These are phyloP conservation scores for Capronia epimyces DNA, from an alignment of 2,329 filamentous ascomycete genomes.

Conservation along the genomic window DNA sequence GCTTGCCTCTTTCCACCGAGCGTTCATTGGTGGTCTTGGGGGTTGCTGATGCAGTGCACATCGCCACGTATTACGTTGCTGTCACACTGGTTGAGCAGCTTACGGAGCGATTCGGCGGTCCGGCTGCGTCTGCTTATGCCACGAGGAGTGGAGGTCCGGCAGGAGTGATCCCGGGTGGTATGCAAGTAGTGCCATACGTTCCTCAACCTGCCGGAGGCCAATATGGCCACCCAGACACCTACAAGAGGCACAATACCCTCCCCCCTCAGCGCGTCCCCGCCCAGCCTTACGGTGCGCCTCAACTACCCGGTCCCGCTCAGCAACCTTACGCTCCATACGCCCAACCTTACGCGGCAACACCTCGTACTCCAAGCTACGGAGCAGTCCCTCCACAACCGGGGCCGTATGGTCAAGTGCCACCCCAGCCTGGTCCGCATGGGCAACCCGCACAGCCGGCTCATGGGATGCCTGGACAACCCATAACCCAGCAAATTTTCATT, in stretches of 20 bases:
- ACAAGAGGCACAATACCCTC: conserved; percentile 62
- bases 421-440: conserved; percentile 55
- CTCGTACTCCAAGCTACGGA: conserved; percentile 67
- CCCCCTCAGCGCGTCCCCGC: conserved; percentile 70
- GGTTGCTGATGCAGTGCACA: conserved; percentile 96
- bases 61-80: conserved; percentile 96
- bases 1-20: conserved; percentile 89
- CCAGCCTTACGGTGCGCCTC: conserved; percentile 56
- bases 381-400: conserved; percentile 73
- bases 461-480: conserved; percentile 70
- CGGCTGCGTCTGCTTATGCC: conserved; percentile 94
- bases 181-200: conserved; percentile 98
- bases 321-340: conserved; percentile 40
- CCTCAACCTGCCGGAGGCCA: conserved; percentile 89
- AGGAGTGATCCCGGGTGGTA: conserved; percentile 88
- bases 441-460: conserved; percentile 63
- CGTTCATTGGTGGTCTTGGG: conserved; percentile 97
- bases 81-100: conserved; percentile 97
- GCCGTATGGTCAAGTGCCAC: conserved; percentile 58
- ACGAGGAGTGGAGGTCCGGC: conserved; percentile 89
- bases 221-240: conserved; percentile 86
- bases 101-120: conserved; percentile 91
- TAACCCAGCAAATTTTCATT: conserved; percentile 98
- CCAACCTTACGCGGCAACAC: conserved; percentile 74
- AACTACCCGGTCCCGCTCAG: conserved; percentile 61